These are phyloP conservation scores for Scheffersomyces coipomensis DNA, from an alignment of 805 yeast genomes.

Conservation along the genomic window DNA sequence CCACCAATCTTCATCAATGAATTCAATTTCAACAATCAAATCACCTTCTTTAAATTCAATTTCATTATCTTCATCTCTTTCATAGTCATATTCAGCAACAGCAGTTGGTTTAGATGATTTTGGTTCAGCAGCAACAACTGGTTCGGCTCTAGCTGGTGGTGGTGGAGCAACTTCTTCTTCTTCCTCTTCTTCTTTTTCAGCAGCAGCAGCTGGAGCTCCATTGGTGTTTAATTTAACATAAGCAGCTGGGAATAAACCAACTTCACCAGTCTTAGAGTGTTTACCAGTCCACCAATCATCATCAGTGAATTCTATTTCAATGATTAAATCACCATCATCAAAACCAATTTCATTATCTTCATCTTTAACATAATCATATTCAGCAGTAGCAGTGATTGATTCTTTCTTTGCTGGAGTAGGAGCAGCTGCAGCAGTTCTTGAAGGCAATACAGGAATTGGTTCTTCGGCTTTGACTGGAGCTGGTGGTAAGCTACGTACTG, in stretches of 20 bases:
- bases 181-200: slow-evolving; percentile 4
- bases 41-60: slow-evolving; percentile 84
- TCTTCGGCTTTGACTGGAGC: slow-evolving; percentile 15
- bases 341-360: slow-evolving; percentile 76
- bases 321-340: slow-evolving; percentile 62
- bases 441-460: slow-evolving; percentile 17
- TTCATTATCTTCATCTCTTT: slow-evolving; percentile 91
- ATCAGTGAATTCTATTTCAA: slow-evolving; percentile 67
- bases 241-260: slow-evolving; percentile 57
- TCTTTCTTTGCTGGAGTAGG: slow-evolving; percentile 14
- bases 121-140: slow-evolving; percentile 14
- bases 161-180: slow-evolving; percentile 10
- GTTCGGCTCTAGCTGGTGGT: slow-evolving; percentile 14
- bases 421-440: slow-evolving; percentile 12
- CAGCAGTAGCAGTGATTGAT: slow-evolving; percentile 62
- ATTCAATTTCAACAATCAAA: slow-evolving; percentile 74
- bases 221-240: slow-evolving; percentile 43
- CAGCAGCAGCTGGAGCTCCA: slow-evolving; percentile 11
- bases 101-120: slow-evolving; percentile 41
- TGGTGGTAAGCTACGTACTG: slow-evolving; percentile 12
- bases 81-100: slow-evolving; percentile 74
- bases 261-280: slow-evolving; percentile 40
- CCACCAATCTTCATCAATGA: slow-evolving; percentile 98
- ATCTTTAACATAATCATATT: slow-evolving; percentile 73
- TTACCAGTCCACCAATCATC: slow-evolving; percentile 70